Evolutionary conservation across 2,329 filamentous ascomycete genomes (phyloP), one percentile per base, ranked within the genome.

Genomic region (Dothidotthia symphoricarpi): DNA sequence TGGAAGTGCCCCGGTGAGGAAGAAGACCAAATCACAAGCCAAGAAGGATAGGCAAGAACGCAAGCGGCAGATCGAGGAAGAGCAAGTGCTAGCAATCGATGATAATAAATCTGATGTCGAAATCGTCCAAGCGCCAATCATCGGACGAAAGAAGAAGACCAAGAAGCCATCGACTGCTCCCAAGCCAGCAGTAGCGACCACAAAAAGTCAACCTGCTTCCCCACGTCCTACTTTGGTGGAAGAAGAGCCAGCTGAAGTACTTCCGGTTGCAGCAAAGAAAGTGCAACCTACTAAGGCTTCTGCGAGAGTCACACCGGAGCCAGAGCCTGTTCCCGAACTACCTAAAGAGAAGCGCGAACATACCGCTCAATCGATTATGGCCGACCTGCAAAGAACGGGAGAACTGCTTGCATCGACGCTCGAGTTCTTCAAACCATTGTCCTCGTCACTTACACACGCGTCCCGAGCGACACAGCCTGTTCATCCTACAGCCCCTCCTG

Each of bases 121-220:
- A 47, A 62, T 68, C n/a, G 70, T 74, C 8, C 72, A 78, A 49
- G 87, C 81, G 6, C 87, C 88, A 0, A 85, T 94, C 27, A 64
- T 88, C 32, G 85, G 85, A 24, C 80, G 87, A 35, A 89, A 89
- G 73, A 91, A 88, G 74, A 93, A 91, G 69, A 80, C 86, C 62
- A 89, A 86, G 73, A 91, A 88, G 68, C 55, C 63, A 47, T 61
- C 19, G 5, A 64, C 28, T 30, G 62, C 28, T 15, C 36, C 54
- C 1, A 65, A 63, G 30, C 42, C 51, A 16, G 34, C 52, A 9
- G 38, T 45, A 14, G 46, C 52, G 24, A 39, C 46, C 9, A 49
- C 48, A 9, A 61, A 59, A 28, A 61, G 49, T 30, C 57, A 57
- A 27, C 53, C 61, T 13, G 52, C 53, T 33, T 61, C 63, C 12